phyloP scores from a whole-genome alignment of 257 asterid genomes.

The Solanum bukasovii region DNA sequence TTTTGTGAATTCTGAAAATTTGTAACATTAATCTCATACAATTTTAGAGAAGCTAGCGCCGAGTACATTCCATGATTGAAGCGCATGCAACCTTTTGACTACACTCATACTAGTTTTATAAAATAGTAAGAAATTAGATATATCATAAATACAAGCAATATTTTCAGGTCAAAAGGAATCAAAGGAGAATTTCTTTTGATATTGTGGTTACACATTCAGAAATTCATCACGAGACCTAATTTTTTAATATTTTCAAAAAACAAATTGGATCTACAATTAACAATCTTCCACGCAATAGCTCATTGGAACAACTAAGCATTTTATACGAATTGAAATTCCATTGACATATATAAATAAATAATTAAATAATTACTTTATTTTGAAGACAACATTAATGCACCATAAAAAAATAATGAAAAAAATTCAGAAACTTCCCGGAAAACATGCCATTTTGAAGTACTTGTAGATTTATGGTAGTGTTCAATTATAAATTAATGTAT shows the following conservation, averaged over 20 bases:
- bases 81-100: neutral
- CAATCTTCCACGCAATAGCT: neutral
- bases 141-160: too few relatives aligned
- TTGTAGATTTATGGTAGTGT: conserved; percentile 3
- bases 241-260: neutral
- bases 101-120: neutral
- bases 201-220: too few relatives aligned
- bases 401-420: neutral
- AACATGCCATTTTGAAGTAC: conserved; percentile 31
- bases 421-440: conserved; percentile 38
- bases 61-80: neutral
- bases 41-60: neutral
- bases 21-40: too few relatives aligned
- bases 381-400: conserved; percentile 29
- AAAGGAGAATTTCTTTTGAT: neutral
- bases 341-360: conserved; percentile 1
- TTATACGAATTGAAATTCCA: conserved; percentile 5
- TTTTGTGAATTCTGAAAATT: too few relatives aligned
- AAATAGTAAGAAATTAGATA: neutral
- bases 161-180: neutral
- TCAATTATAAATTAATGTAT: neutral
- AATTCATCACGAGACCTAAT: too few relatives aligned
- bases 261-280: neutral
- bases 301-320: neutral
- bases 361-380: conserved; percentile 1